A percentile compares a stretch with the other conserved stretches of the same genome.
phyloP scores from a whole-genome alignment of 2,329 filamentous ascomycete species.

The Fusarium nurragi region DNA sequence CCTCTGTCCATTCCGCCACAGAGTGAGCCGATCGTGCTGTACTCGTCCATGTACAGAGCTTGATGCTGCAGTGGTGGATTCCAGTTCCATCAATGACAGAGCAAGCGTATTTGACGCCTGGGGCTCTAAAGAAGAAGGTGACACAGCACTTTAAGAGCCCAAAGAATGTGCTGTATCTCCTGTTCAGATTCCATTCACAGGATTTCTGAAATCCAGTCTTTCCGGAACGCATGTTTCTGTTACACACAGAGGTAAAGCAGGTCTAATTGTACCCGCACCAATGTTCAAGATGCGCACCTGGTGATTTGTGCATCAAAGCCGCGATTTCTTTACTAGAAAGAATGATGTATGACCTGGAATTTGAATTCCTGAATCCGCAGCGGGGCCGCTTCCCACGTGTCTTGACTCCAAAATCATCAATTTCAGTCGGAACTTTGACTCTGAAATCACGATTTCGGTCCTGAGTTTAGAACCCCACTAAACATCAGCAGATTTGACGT shows the following conservation, averaged over 20 bases:
- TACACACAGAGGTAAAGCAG: not conserved
- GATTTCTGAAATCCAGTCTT: not conserved
- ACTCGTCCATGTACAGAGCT: not conserved
- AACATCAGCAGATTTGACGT: constrained; percentile 13
- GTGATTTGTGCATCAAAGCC: not conserved
- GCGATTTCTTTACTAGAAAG: not conserved
- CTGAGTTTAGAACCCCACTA: constrained; percentile 1
- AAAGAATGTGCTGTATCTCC: not conserved
- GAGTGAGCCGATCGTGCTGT: constrained; percentile 16
- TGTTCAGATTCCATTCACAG: not conserved
- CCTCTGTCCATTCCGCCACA: not conserved
- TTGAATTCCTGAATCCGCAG: constrained; percentile 2
- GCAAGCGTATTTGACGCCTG: not conserved
- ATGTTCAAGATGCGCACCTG: not conserved
- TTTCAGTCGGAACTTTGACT: not conserved
- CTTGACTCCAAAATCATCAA: not conserved
- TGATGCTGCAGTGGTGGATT: constrained; percentile 1
- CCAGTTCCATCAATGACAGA: constrained; percentile 6
- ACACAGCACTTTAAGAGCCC: not conserved
- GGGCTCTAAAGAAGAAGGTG: not conserved
- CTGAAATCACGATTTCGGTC: not conserved
- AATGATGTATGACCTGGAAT: not conserved
- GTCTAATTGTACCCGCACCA: not conserved
- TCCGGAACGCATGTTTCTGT: not conserved
- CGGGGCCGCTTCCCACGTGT: constrained; percentile 3